Conservation (phyloP, 2,329 filamentous ascomycete genomes). For the Penicillium sp. region DNA sequence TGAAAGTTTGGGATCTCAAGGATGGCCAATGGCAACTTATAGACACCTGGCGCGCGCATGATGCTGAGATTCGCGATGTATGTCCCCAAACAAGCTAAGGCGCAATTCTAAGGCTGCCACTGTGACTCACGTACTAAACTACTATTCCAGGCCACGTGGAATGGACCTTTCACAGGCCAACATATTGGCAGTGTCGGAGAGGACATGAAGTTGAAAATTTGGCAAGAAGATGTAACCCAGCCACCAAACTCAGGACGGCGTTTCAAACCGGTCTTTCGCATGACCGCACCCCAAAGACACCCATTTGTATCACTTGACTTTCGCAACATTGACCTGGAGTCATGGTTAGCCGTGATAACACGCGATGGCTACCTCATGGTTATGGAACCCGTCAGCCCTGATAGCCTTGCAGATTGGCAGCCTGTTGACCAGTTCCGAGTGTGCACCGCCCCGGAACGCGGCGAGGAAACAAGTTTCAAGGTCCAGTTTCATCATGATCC, state of each 20-base stretch:
- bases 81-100: slow-evolving; percentile 34
- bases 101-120: not conserved
- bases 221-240: slow-evolving; percentile 85
- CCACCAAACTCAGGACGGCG: slow-evolving; percentile 71
- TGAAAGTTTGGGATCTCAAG: slow-evolving; percentile 82
- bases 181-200: slow-evolving; percentile 84
- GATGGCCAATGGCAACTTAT: slow-evolving; percentile 75
- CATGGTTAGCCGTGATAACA: slow-evolving; percentile 80
- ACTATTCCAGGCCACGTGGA: slow-evolving; percentile 75
- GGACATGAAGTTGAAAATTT: slow-evolving; percentile 86
- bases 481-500: slow-evolving; percentile 87
- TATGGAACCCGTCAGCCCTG: slow-evolving; percentile 81
- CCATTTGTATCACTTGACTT: slow-evolving; percentile 79
- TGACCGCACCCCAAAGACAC: slow-evolving; percentile 65
- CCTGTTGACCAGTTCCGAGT: slow-evolving; percentile 75
- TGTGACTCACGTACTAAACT: slow-evolving; percentile 21
- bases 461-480: slow-evolving; percentile 83
- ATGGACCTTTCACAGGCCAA: slow-evolving; percentile 84
- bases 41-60: slow-evolving; percentile 88
- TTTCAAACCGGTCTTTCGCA: slow-evolving; percentile 69
- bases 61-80: slow-evolving; percentile 86
- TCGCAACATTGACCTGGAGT: slow-evolving; percentile 79
- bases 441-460: slow-evolving; percentile 67
- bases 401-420: slow-evolving; percentile 74
- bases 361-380: slow-evolving; percentile 77